phyloP scores from a whole-genome alignment of 2,329 filamentous ascomycete species.

The Lachnellula subtilissima region DNA sequence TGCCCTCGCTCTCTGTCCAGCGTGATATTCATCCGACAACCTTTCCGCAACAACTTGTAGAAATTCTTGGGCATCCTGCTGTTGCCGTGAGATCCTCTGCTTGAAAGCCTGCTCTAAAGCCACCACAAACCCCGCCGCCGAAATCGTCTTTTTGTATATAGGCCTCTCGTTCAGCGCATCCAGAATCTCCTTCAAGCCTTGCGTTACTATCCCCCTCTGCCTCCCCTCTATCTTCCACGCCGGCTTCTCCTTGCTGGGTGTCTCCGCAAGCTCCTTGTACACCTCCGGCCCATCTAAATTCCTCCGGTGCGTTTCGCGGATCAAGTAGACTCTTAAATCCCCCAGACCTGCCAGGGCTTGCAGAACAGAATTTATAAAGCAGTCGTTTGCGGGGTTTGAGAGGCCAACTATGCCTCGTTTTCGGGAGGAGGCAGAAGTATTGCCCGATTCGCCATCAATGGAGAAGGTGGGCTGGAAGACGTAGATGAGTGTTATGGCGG shows the following conservation, averaged over 20 bases:
- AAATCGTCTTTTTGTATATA: constrained; percentile 89
- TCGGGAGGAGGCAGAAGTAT: constrained; percentile 46
- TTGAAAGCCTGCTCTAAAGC: constrained; percentile 81
- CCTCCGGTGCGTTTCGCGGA: constrained; percentile 82
- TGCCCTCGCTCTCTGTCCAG: constrained; percentile 67
- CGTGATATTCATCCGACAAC: constrained; percentile 89
- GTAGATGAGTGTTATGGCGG: constrained; percentile 91
- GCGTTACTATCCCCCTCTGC: constrained; percentile 78
- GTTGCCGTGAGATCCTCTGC: constrained; percentile 85
- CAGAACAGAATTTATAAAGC: constrained; percentile 93
- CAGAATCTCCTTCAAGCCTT: constrained; percentile 85
- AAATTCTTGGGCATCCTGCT: constrained; percentile 98
- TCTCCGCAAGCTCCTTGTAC: constrained; percentile 58
- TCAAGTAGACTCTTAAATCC: constrained; percentile 85
- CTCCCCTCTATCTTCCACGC: constrained; percentile 62
- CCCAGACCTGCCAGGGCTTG: constrained; percentile 88
- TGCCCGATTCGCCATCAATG: constrained; percentile 72
- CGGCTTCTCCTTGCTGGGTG: constrained; percentile 43
- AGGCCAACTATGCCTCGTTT: constrained; percentile 89
- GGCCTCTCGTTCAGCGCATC: constrained; percentile 90
- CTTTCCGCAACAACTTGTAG: constrained; percentile 89
- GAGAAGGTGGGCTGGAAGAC: constrained; percentile 98
- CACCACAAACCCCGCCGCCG: constrained; percentile 75
- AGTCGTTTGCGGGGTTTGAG: constrained; percentile 88
- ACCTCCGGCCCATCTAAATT: constrained; percentile 72